These are phyloP conservation scores for Populus trichocarpa DNA, from an alignment of 441 rosid species.

Conservation along the genomic window DNA sequence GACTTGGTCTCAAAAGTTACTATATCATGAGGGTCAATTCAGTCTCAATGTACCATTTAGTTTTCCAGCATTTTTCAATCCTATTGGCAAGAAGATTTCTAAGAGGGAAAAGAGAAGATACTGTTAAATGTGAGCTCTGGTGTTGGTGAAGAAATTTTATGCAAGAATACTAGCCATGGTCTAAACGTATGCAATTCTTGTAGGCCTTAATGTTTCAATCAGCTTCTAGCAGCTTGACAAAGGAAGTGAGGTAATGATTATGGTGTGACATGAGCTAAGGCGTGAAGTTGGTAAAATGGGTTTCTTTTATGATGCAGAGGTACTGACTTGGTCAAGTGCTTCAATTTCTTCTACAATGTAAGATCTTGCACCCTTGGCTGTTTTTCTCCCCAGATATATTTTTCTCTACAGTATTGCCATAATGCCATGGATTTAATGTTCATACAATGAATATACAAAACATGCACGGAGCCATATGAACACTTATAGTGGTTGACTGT, in stretches of 20 bases:
- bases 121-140: constrained; percentile 61
- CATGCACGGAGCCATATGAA: neutral
- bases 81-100: constrained; percentile 37
- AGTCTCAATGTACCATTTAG: constrained; percentile 64
- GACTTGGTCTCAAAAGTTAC: constrained; percentile 69
- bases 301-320: constrained; percentile 63
- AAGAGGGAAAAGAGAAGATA: constrained; percentile 54
- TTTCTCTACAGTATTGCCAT: neutral
- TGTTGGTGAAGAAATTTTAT: constrained; percentile 39
- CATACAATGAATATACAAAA: neutral
- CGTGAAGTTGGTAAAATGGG: constrained; percentile 54
- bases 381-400: neutral
- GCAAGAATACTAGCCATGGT: constrained; percentile 56
- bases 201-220: neutral
- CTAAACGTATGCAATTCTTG: constrained; percentile 46
- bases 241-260: constrained; percentile 7
- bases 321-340: constrained; percentile 58
- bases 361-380: constrained; percentile 15
- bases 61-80: constrained; percentile 69
- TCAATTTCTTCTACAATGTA: constrained; percentile 62
- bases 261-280: constrained; percentile 45
- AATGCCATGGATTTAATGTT: neutral
- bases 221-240: constrained; percentile 2
- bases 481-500: constrained; percentile 9
- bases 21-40: constrained; percentile 52